A percentile compares a stretch with the other conserved stretches of the same genome.
Conservation (phyloP, 1,284 basidiomycete genomes). For the Spongiforma sp. region DNA sequence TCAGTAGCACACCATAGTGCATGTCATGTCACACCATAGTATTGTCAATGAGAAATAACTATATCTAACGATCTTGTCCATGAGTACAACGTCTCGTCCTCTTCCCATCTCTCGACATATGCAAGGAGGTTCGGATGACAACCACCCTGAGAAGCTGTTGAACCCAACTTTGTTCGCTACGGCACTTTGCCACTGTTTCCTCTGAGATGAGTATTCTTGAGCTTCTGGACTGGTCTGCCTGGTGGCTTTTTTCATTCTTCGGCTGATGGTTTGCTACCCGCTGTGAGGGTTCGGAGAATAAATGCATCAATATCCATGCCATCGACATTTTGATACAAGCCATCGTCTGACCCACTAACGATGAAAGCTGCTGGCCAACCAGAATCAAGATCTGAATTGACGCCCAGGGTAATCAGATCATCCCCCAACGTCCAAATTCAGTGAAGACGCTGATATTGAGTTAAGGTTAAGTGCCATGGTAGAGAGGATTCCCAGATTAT, state of each 20-base stretch:
- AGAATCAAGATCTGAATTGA: constrained; percentile 55
- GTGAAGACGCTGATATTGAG: constrained; percentile 62
- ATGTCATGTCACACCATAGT: no score
- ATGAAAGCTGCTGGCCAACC: constrained; percentile 65
- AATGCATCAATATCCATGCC: constrained; percentile 66
- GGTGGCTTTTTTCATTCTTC: constrained; percentile 67
- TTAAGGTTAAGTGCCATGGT: constrained; percentile 58
- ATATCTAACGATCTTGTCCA: no score
- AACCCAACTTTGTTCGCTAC: constrained; percentile 71
- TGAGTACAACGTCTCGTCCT: constrained; percentile 88
- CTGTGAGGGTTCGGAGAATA: constrained; percentile 71
- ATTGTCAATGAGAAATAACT: no score
- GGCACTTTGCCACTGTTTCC: constrained; percentile 79
- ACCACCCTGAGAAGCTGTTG: constrained; percentile 40
- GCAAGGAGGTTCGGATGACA: constrained; percentile 83
- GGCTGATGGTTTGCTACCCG: constrained; percentile 52
- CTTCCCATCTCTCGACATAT: constrained; percentile 97
- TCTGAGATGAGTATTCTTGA: constrained; percentile 61
- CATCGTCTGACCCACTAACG: constrained; percentile 46
- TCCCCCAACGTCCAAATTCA: constrained; percentile 60
- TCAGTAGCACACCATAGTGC: no score
- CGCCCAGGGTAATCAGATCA: constrained; percentile 69
- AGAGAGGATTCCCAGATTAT: constrained; percentile 39
- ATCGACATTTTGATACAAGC: constrained; percentile 33
- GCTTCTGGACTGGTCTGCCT: constrained; percentile 79